Evolutionary conservation across 2,329 filamentous ascomycete species (phyloP).

Genomic region (Apiospora marii): DNA sequence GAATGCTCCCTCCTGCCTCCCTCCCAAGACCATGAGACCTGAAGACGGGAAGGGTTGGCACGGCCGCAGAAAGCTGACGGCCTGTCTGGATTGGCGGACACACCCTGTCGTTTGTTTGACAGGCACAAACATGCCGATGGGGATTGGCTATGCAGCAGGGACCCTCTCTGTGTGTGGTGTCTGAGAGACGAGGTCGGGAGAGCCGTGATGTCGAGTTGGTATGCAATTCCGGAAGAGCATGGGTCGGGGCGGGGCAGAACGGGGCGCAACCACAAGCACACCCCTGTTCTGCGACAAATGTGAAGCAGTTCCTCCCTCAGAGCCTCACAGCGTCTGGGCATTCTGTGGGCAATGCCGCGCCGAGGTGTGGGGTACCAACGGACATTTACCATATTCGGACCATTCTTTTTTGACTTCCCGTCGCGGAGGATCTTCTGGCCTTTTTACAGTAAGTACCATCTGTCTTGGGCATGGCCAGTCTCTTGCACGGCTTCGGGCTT

Average conservation of each 20-base stretch:
- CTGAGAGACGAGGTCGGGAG: not conserved
- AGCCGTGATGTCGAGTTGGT: conserved; percentile 15
- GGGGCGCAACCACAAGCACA: conserved; percentile 25
- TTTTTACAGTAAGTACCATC: too few relatives aligned
- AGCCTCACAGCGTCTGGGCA: conserved; percentile 24
- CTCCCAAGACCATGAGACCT: not conserved
- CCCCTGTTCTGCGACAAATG: conserved; percentile 31
- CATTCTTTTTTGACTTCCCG: conserved; percentile 2
- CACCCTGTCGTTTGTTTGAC: conserved; percentile 33
- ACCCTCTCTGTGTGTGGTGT: conserved; percentile 22
- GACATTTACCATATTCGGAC: conserved; percentile 9
- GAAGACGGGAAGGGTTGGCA: conserved; percentile 20
- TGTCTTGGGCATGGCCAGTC: not conserved
- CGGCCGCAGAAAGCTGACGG: conserved; percentile 8
- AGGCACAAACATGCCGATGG: conserved; percentile 25
- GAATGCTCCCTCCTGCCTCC: not conserved
- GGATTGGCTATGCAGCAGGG: conserved; percentile 21
- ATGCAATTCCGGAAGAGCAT: conserved; percentile 16
- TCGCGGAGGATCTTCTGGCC: not conserved
- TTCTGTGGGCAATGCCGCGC: conserved; percentile 8
- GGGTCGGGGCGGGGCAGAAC: conserved; percentile 22
- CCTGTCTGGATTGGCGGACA: not conserved
- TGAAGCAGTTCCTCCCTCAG: conserved; percentile 31
- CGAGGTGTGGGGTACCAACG: conserved; percentile 31
- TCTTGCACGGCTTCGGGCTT: not conserved